Base-by-base conservation (phyloP, 331 rosid species). In the Erythrophleum ivorense region DNA sequence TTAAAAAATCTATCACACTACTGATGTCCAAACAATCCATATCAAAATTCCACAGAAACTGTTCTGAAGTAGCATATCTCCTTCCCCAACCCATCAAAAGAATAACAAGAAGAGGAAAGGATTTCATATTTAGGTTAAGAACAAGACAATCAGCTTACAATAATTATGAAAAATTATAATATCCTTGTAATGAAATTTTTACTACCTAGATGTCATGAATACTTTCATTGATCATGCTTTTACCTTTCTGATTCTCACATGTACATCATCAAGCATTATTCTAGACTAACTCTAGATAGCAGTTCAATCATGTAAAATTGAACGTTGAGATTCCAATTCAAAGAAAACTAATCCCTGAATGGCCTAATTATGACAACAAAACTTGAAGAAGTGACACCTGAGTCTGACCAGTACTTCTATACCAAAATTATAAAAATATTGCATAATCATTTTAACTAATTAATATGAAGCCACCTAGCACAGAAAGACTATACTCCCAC, bases 371-470 rank as follows among this genome's bases (percentile, higher is more conserved):
- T n/a, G 33, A 10, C 73, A 68, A 41, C 16, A 68, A 24, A 69
- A 69, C 75, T 45, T 46, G 6, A 45, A 55, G 62, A 69, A 54
- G 71, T n/a, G 46, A 10, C 29, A 64, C 14, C 36, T 73, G 29
- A 64, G 12, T 83, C 58, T 65, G 80, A 74, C 18, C 14, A 46
- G 70, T 76, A 59, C 63, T 67, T 66, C 80, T 7, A 48, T 62
- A 59, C 63, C 45, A 79, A 67, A 58, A 70, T 58, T 29, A 58
- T 29, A 58, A 40, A n/a, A 43, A 73, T 40, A 36, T 58, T 48
- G 38, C 45, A 24, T 45, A 14, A 76, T 57, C 64, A 36, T 79
- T 24, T 76, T 19, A 21, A 46, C 31, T 46, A 82, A 50, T 19
- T 36, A 62, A 72, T 76, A 40, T 38, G 19, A 21, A n/a, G n/a